Base-by-base conservation (phyloP, 73 alveolate species). In the Stentor roeselii region DNA sequence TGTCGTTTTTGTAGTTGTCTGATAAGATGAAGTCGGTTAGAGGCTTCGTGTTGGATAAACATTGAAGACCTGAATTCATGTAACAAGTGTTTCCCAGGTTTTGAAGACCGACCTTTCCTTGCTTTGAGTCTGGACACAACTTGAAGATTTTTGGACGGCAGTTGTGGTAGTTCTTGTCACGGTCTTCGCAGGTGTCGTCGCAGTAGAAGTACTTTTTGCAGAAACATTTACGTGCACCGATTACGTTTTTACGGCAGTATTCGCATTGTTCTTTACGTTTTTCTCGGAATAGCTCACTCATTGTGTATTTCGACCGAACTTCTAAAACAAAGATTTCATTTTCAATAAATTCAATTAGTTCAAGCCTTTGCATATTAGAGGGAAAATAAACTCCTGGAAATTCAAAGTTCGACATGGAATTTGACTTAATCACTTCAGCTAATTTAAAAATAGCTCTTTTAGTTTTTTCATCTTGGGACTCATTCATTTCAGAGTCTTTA, bases 71-170 rank as follows among this genome's bases (percentile, higher is more conserved):
- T 36, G 86, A 61, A 2, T 82, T 82, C 88, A 82, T 82, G 39
- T 38, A 82, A 78, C 88, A 82, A 6, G 88, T 97, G 85, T 98
- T 98, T 75, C 99, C 99, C 85, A 97, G 84, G 93, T 97, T 97
- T 75, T 82, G 82, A n/a, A 97, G 87, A 2, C 99, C 99, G 34
- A 76, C 88, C 32, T 77, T 76, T 35, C 88, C 89, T 80, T 89
- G 92, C 42, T 91, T 86, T 42, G 82, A 83, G 21, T 0, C 21
- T 14, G 27, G 15, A 67, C 42, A 27, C 2, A 15, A 27, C 2
- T 0, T 32, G 2, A 30, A 1, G 14, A 2, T 32, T 67, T 2
- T 67, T 67, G 67, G 21, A 15, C 37, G 80, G 37, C 80, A 67
- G 27, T 32, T 14, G 2, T 67, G 80, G 41, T 27, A 67, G 11